phyloP scores from a whole-genome alignment of 495 filamentous ascomycete species.

The Aspergillus egyptiacus region DNA sequence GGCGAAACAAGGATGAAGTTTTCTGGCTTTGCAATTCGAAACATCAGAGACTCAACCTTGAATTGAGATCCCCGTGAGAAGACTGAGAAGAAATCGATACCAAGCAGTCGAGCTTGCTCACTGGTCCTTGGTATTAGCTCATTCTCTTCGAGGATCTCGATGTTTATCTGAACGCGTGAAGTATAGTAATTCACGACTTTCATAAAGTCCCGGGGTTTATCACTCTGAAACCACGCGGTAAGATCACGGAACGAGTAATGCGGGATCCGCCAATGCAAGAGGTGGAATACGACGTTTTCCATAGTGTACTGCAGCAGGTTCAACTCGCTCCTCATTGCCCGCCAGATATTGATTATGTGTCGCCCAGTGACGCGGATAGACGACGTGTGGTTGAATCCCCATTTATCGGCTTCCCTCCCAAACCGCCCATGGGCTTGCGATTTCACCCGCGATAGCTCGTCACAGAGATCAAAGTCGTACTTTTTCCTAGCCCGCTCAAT shows the following conservation, averaged over 20 bases:
- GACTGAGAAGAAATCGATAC: conserved; percentile 93
- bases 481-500: conserved; percentile 81
- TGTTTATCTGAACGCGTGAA: conserved; percentile 69
- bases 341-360: conserved; percentile 97
- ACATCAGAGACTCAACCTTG: conserved; percentile 98
- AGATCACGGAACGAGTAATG: conserved; percentile 75
- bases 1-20: conserved; percentile 89
- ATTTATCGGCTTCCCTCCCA: conserved; percentile 78
- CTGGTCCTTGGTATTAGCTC: conserved; percentile 85
- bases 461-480: conserved; percentile 84
- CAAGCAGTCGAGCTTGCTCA: conserved; percentile 88
- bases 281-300: conserved; percentile 94
- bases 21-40: conserved; percentile 95
- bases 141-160: conserved; percentile 88
- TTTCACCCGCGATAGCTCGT: conserved; percentile 86
- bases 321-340: conserved; percentile 87
- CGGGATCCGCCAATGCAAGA: conserved; percentile 84
- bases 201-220: conserved; percentile 58
- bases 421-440: conserved; percentile 72
- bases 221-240: conserved; percentile 72
- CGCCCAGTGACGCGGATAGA: conserved; percentile 82
- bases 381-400: conserved; percentile 89
- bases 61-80: conserved; percentile 93
- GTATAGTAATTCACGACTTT: conserved; percentile 77
- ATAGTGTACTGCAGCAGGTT: conserved; percentile 90